A percentile compares a stretch with the other conserved stretches of the same genome.
Conservation (phyloP, 2,329 filamentous ascomycete species). For the Alternaria postmessia region DNA sequence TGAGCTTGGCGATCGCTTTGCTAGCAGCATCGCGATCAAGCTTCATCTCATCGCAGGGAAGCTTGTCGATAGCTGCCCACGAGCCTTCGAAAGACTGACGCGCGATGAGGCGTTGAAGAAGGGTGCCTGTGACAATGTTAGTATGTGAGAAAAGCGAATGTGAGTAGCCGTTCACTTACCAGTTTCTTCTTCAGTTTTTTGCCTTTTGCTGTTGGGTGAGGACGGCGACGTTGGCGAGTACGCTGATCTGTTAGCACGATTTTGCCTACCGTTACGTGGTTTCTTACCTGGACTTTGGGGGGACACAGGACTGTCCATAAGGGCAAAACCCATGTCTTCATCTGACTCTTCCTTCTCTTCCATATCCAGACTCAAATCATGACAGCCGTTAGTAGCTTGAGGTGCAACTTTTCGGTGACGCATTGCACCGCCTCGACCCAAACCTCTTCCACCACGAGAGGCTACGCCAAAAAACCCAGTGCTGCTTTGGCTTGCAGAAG, state of each 20-base stretch:
- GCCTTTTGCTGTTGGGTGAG: not conserved
- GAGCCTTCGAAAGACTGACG: slow-evolving; percentile 7
- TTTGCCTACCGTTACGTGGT: not conserved
- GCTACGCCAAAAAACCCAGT: not conserved
- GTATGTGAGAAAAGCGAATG: not conserved
- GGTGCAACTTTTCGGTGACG: not conserved
- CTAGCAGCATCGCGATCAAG: not conserved
- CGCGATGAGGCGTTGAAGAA: slow-evolving; percentile 7
- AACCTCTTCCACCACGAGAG: not conserved
- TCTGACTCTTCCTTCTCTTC: not conserved
- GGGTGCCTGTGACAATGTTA: not conserved
- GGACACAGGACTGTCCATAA: not conserved
- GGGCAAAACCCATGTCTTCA: not conserved
- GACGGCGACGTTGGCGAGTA: not conserved
- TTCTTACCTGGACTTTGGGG: not conserved
- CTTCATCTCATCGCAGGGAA: not conserved
- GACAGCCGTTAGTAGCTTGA: too few relatives aligned
- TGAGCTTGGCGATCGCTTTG: not conserved
- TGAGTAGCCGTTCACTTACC: not conserved
- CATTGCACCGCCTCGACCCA: not conserved
- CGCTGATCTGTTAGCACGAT: not conserved
- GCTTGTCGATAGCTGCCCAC: not conserved
- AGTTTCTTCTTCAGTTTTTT: not conserved
- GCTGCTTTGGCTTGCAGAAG: too few relatives aligned
- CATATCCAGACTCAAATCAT: too few relatives aligned